Percentiles rank a stretch among this genome's conserved stretches.
Conservation (phyloP, 2,329 filamentous ascomycete genomes). For the Tolypocladium cylindrosporum region DNA sequence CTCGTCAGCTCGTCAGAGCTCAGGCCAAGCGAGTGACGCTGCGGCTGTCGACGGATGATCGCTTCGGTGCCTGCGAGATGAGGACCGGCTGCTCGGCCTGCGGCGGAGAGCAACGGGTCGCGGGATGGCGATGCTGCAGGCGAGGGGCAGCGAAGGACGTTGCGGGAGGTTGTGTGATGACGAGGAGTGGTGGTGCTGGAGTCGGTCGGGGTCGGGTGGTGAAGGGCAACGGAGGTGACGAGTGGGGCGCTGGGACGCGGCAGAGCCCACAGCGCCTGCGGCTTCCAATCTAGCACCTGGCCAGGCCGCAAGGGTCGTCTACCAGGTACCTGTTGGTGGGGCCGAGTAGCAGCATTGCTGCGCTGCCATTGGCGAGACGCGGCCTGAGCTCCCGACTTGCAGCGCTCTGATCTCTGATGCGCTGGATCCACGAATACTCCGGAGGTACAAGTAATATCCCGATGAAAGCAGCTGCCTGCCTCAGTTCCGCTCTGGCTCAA, state of each 20-base stretch:
- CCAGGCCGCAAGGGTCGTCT: background rate
- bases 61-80: background rate
- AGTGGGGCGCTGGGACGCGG: background rate
- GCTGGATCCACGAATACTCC: background rate
- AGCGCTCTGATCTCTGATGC: background rate
- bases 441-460: background rate
- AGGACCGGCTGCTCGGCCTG: background rate
- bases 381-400: background rate
- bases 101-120: background rate
- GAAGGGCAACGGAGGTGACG: background rate
- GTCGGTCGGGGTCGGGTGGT: background rate
- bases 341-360: background rate
- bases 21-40: background rate
- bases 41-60: background rate
- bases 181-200: background rate
- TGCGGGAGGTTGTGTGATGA: background rate
- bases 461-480: background rate
- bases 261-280: background rate
- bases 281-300: background rate
- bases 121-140: slow-evolving; percentile 1
- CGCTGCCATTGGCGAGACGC: background rate
- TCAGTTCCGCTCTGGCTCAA: background rate
- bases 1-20: background rate
- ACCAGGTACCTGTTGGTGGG: background rate
- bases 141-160: background rate